Conservation (phyloP, 495 filamentous ascomycete species). For the Clavariopsis aquatica region DNA sequence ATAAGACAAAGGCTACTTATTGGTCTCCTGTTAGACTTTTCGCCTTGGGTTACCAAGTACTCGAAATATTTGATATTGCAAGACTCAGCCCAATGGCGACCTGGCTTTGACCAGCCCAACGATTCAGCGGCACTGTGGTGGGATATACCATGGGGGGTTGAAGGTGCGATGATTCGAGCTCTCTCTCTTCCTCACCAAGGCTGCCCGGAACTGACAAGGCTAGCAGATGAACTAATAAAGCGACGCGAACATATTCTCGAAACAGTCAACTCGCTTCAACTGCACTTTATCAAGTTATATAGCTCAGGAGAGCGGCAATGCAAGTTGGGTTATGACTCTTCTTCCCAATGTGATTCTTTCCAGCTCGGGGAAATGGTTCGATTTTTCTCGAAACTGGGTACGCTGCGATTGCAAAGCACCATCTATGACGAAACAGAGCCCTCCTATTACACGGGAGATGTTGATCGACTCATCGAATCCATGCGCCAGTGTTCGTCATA, state of each 20-base stretch:
- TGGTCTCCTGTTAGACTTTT: conserved; percentile 59
- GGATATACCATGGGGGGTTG: conserved; percentile 69
- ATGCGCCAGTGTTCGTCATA: conserved; percentile 70
- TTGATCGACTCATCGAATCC: conserved; percentile 54
- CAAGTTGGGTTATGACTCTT: conserved; percentile 73
- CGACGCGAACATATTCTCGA: conserved; percentile 71
- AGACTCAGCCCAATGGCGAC: conserved; percentile 66
- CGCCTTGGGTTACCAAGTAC: conserved; percentile 53
- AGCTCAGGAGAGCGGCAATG: conserved; percentile 63
- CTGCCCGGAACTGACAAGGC: conserved; percentile 11
- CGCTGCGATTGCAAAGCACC: conserved; percentile 46
- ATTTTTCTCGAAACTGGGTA: conserved; percentile 62
- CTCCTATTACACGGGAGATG: conserved; percentile 48
- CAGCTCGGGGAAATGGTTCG: conserved; percentile 84
- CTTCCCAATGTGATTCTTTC: conserved; percentile 76
- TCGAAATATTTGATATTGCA: conserved; percentile 64
- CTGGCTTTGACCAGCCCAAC: conserved; percentile 45
- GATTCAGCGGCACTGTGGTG: conserved; percentile 63
- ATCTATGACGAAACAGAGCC: conserved; percentile 40
- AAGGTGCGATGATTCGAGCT: conserved; percentile 55
- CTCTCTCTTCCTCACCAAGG: neutral
- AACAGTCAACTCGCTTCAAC: conserved; percentile 73
- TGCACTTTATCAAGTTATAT: conserved; percentile 71
- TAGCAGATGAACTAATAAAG: conserved; percentile 67
- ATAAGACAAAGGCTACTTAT: conserved; percentile 66